Conservation (phyloP, 2,329 filamentous ascomycete genomes). For the Emericellopsis atlantica region DNA sequence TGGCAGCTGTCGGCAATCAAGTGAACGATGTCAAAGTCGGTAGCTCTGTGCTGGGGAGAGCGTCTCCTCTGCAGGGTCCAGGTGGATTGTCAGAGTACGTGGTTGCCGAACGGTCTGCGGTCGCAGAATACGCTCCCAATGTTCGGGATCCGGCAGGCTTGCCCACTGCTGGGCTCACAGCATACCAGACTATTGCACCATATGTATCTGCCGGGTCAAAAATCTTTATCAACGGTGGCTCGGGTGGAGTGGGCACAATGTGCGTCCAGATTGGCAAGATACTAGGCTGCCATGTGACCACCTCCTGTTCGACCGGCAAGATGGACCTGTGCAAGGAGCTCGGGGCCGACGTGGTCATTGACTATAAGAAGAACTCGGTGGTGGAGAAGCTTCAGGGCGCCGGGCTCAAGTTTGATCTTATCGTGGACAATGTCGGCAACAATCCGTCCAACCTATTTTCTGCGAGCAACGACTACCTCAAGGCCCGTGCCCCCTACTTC, state of each 20-base stretch:
- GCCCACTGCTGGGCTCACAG: conserved; percentile 31
- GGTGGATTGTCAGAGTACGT: conserved; percentile 32
- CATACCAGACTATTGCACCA: conserved; percentile 33
- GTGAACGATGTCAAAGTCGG: conserved; percentile 19
- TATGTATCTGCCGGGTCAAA: conserved; percentile 36
- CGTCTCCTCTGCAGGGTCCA: conserved; percentile 12
- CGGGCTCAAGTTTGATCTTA: conserved; percentile 33
- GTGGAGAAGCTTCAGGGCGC: conserved; percentile 29
- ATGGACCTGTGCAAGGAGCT: conserved; percentile 40
- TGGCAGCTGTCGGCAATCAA: conserved; percentile 20
- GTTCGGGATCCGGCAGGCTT: conserved; percentile 27
- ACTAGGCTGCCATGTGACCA: conserved; percentile 46
- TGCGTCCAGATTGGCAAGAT: conserved; percentile 53
- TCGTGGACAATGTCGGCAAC: conserved; percentile 48
- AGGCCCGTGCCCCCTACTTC: conserved; percentile 32
- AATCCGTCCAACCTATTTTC: conserved; percentile 38
- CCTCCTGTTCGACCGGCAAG: conserved; percentile 47
- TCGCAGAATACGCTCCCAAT: conserved; percentile 24
- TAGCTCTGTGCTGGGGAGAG: conserved; percentile 29
- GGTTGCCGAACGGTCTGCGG: conserved; percentile 15
- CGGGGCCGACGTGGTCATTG: conserved; percentile 53
- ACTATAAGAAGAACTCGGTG: conserved; percentile 42
- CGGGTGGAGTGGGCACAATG: conserved; percentile 48
- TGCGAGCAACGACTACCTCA: conserved; percentile 34
- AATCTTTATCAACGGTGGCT: conserved; percentile 54